Evolutionary conservation across 2,329 filamentous ascomycete genomes (phyloP).

Genomic region (Hypoxylon sp.): DNA sequence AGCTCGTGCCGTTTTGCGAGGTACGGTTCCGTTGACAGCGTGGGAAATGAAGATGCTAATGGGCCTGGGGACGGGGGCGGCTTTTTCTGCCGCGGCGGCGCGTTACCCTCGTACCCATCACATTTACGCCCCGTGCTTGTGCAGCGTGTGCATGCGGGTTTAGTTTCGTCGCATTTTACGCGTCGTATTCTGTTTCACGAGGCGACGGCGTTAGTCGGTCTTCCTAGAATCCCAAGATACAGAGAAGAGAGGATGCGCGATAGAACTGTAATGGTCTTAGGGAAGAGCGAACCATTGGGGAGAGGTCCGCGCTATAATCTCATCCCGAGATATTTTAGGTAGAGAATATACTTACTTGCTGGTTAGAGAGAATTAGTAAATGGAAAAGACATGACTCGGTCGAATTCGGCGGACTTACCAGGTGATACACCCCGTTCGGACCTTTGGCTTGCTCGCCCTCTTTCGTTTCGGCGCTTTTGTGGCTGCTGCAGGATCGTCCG

Average conservation of each 20-base stretch:
- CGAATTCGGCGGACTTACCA: slow-evolving; percentile 51
- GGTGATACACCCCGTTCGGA: slow-evolving; percentile 57
- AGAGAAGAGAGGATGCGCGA: not conserved
- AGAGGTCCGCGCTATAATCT: not conserved
- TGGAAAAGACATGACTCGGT: not conserved
- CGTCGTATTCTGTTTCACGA: slow-evolving; percentile 51
- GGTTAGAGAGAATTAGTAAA: slow-evolving; percentile 10
- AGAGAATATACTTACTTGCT: slow-evolving; percentile 37
- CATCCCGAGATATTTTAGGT: not conserved
- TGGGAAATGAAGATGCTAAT: not conserved
- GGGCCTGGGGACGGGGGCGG: slow-evolving; percentile 9
- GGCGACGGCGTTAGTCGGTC: not conserved
- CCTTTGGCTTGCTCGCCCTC: slow-evolving; percentile 56
- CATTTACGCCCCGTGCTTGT: slow-evolving; percentile 54
- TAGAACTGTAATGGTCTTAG: not conserved
- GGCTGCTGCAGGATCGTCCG: slow-evolving; percentile 13
- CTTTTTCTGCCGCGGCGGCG: slow-evolving; percentile 33
- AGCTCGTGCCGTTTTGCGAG: slow-evolving; percentile 24
- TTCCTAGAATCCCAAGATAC: not conserved
- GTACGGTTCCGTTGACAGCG: slow-evolving; percentile 23
- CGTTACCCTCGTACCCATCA: slow-evolving; percentile 53
- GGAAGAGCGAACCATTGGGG: not conserved
- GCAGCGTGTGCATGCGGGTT: slow-evolving; percentile 54
- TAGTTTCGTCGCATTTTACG: slow-evolving; percentile 55
- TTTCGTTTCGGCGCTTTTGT: slow-evolving; percentile 44